Conservation (phyloP, 2,329 filamentous ascomycete genomes). For the Rhynchosporium secalis region DNA sequence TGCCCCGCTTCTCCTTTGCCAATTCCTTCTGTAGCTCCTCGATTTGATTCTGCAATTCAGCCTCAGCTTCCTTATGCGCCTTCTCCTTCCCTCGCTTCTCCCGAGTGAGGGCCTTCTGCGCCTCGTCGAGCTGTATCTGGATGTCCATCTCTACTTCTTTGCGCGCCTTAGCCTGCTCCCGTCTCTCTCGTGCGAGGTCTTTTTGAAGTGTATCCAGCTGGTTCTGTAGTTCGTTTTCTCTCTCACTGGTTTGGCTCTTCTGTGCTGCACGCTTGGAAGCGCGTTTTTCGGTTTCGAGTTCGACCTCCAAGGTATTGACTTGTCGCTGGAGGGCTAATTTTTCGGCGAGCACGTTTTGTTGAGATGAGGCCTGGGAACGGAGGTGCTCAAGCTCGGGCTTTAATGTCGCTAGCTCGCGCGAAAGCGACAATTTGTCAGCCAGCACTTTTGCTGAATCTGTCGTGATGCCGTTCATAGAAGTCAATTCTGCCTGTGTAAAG, state of each 20-base stretch:
- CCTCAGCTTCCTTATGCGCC: conserved; percentile 37
- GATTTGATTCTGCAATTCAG: conserved; percentile 44
- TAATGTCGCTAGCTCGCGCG: conserved; percentile 57
- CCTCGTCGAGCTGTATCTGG: conserved; percentile 45
- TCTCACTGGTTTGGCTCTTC: conserved; percentile 45
- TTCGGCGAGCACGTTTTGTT: conserved; percentile 71
- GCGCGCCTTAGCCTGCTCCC: conserved; percentile 41
- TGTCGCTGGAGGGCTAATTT: conserved; percentile 80
- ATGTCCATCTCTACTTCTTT: conserved; percentile 32
- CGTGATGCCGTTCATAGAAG: conserved; percentile 64
- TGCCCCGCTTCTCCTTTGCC: conserved; percentile 41
- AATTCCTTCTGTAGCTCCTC: conserved; percentile 40
- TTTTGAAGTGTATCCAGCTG: conserved; percentile 40
- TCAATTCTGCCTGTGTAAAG: conserved; percentile 63
- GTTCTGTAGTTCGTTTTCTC: conserved; percentile 45
- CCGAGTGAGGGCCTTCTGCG: conserved; percentile 42
- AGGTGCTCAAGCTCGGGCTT: conserved; percentile 64
- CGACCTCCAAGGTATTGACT: conserved; percentile 72
- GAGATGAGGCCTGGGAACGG: conserved; percentile 55
- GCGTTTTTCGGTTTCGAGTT: conserved; percentile 81
- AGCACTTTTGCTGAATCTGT: conserved; percentile 71
- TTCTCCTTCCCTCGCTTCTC: conserved; percentile 38
- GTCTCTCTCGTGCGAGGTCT: conserved; percentile 43
- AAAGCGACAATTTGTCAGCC: conserved; percentile 62
- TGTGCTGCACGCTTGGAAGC: conserved; percentile 57